Percentiles rank a stretch among this genome's conserved stretches.
These are phyloP conservation scores for Paracamarosporium sp. DNA, from an alignment of 2,329 filamentous ascomycete species.

Conservation along the genomic window DNA sequence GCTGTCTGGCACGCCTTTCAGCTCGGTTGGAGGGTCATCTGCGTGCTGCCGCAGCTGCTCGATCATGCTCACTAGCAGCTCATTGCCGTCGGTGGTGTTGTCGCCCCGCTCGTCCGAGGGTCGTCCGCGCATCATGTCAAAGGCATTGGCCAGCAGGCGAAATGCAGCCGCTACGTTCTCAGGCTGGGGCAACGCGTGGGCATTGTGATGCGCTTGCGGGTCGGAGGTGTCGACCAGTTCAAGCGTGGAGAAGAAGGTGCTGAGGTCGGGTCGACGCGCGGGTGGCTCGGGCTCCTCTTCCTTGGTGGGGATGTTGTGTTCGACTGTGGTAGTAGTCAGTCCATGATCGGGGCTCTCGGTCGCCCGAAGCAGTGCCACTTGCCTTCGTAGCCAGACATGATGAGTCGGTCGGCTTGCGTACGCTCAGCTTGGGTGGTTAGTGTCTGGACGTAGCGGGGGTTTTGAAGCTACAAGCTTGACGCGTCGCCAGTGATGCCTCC, in stretches of 20 bases:
- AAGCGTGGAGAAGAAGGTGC: constrained; percentile 69
- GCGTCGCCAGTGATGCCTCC: constrained; percentile 13
- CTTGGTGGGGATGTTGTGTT: constrained; percentile 55
- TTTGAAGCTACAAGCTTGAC: constrained; percentile 7
- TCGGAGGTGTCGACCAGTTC: constrained; percentile 64
- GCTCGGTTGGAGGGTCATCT: constrained; percentile 64
- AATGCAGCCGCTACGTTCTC: constrained; percentile 67
- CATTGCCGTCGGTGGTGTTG: constrained; percentile 30
- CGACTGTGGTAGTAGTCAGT: constrained; percentile 45
- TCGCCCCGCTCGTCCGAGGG: constrained; percentile 33
- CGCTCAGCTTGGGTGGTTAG: neutral
- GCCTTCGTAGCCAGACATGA: constrained; percentile 58
- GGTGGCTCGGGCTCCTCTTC: constrained; percentile 44
- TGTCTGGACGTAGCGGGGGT: constrained; percentile 8
- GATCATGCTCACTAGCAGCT: constrained; percentile 63
- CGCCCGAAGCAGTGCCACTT: constrained; percentile 18
- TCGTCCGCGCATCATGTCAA: constrained; percentile 62
- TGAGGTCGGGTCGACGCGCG: constrained; percentile 67
- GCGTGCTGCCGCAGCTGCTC: constrained; percentile 61
- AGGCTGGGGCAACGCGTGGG: constrained; percentile 66
- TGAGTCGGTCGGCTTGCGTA: constrained; percentile 6
- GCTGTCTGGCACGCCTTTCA: constrained; percentile 67
- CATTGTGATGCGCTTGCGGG: constrained; percentile 57
- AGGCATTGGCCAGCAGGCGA: constrained; percentile 66
- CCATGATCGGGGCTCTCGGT: neutral